Evolutionary conservation across 805 yeast species (phyloP).

Genomic region (Spathaspora sp.): DNA sequence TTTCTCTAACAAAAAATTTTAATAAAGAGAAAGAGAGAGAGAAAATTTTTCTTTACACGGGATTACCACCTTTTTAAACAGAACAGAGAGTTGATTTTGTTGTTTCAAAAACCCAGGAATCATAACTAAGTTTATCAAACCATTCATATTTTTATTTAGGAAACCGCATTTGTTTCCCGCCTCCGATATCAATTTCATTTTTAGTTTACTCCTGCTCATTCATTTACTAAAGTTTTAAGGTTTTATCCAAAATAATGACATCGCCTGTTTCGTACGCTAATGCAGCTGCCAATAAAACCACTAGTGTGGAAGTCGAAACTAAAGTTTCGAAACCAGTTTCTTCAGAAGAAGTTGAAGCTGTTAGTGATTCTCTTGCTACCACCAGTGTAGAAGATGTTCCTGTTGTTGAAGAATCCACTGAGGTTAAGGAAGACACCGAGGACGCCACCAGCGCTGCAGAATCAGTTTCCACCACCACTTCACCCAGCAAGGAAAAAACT

Average conservation of each 20-base stretch:
- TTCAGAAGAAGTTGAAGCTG: not conserved
- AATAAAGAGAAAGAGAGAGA: not conserved
- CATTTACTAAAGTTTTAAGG: not conserved
- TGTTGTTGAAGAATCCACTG: conserved; percentile 3
- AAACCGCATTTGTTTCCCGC: not conserved
- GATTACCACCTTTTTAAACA: not conserved
- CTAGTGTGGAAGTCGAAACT: conserved; percentile 6
- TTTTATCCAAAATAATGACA: conserved; percentile 12
- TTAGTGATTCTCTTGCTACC: not conserved
- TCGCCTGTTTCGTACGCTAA: conserved; percentile 38
- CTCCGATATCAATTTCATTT: not conserved
- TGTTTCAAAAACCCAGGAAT: not conserved
- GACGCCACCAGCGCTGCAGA: conserved; percentile 1
- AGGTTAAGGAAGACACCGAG: not conserved
- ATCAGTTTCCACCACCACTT: not conserved
- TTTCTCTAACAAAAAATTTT: not conserved
- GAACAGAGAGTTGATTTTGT: not conserved
- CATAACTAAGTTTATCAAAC: not conserved
- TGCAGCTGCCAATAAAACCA: conserved; percentile 34
- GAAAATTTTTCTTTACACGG: not conserved
- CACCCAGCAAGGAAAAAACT: conserved; percentile 6
- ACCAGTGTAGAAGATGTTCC: conserved; percentile 2
- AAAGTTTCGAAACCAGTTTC: not conserved
- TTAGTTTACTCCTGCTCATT: not conserved
- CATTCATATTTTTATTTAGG: not conserved